Conservation (phyloP, 805 yeast genomes). For the Saccharomycopsis sp. region DNA sequence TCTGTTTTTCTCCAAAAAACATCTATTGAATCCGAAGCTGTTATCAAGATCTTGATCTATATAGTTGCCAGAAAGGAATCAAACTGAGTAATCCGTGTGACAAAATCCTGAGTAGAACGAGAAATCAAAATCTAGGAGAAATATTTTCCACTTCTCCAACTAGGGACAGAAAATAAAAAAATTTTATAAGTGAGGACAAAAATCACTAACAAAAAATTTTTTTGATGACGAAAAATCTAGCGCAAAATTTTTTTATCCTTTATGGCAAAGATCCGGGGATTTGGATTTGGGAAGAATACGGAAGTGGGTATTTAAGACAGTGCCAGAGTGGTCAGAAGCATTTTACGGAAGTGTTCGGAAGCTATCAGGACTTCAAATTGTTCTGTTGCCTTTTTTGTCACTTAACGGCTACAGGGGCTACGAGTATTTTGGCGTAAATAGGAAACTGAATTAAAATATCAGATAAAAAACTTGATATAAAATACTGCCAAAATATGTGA, state of each 20-base stretch:
- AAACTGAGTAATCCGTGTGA: background rate
- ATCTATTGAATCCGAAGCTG: background rate
- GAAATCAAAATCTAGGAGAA: background rate
- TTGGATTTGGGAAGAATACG: background rate
- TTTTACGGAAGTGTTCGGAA: no score
- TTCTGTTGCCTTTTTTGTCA: no score
- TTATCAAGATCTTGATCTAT: background rate
- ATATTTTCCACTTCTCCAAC: background rate
- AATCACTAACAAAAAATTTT: background rate
- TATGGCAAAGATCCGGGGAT: background rate
- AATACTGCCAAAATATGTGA: no score
- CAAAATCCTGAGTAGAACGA: background rate
- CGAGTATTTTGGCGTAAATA: no score
- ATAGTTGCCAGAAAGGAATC: background rate
- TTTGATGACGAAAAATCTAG: background rate
- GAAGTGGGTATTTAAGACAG: background rate
- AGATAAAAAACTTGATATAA: no score
- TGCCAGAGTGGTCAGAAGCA: background rate
- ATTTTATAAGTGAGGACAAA: background rate
- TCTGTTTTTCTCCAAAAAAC: background rate
- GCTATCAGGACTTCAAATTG: no score
- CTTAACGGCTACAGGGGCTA: no score
- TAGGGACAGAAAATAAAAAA: background rate
- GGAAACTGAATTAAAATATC: no score
- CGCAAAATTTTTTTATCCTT: background rate